A percentile compares a stretch with the other conserved stretches of the same genome.
phyloP scores from a whole-genome alignment of 176 grass and related monocot species.

The Cymbopogon citratus region DNA sequence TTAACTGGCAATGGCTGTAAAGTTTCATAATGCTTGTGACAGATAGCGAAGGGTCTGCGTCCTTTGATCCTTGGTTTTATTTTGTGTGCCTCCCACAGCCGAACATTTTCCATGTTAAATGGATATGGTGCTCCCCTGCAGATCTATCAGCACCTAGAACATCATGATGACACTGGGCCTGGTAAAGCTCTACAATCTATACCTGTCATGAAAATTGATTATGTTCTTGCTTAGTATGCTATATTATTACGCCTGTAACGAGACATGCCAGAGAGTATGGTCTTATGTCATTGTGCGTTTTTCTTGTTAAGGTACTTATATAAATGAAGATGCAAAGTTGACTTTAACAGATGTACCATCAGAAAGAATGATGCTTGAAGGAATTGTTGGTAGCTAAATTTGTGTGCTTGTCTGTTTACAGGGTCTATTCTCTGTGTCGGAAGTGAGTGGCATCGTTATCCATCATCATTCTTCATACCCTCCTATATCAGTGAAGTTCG shows the following conservation, averaged over 20 bases:
- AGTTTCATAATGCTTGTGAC: constrained; percentile 35
- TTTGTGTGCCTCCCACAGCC: constrained; percentile 93
- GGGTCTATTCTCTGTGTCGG: constrained; percentile 78
- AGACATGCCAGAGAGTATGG: not conserved
- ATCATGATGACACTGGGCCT: constrained; percentile 83
- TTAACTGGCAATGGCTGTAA: not conserved
- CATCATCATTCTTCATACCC: constrained; percentile 91
- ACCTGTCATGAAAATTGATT: not conserved
- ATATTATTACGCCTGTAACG: not conserved
- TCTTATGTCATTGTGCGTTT: not conserved
- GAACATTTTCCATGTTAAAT: constrained; percentile 97
- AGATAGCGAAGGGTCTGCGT: constrained; percentile 86
- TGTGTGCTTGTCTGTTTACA: constrained; percentile 26
- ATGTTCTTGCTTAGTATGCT: not conserved
- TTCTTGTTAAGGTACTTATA: not conserved
- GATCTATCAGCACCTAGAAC: constrained; percentile 80
- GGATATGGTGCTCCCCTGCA: constrained; percentile 89
- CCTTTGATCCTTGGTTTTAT: constrained; percentile 83
- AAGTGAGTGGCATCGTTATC: constrained; percentile 95
- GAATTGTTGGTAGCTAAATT: not conserved
- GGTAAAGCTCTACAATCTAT: constrained; percentile 45
- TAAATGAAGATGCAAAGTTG: not conserved
- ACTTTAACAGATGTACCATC: not conserved
- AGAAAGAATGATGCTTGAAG: not conserved
- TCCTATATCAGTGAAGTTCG: constrained; percentile 81